Base-by-base conservation (phyloP, 2,329 filamentous ascomycete species). In the Neopestalotiopsis rosae region DNA sequence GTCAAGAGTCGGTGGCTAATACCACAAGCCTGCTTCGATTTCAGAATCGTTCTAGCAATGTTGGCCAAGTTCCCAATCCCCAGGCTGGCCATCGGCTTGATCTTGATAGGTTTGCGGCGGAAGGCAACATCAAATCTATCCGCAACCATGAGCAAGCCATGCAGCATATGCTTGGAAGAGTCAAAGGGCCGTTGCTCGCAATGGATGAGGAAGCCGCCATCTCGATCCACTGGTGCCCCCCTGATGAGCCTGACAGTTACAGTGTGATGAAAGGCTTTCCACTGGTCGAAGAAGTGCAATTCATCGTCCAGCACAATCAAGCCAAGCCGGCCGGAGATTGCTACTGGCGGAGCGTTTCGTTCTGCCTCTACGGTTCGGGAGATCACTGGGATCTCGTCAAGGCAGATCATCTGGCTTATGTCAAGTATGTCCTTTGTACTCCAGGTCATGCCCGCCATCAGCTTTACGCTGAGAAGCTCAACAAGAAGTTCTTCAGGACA, bases 291-390 rank as follows among this genome's bases (percentile, higher is more conserved):
- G 68, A 76, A 6, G 74, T 80, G n/a, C 72, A 71, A 3, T 79
- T 80, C 61, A 61, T 76, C 32, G 71, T 72, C 2, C 70, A 74
- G 5, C 58, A 45, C 12, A 81, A 81, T 66, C 17, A 66, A 38
- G 30, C 3, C 5, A 61, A 62, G 0, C 71, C 73, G 0, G n/a
- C 34, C 1, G 75, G 75, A 1, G 71, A 77, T 63, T 80, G 79
- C 71, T 80, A 78, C 74, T 80, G 77, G 77, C 72, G 75, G 42
- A 71, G 78, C 9, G 40, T 79, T 6, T 73, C 78, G 5, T 72
- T 75, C 12, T 69, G 68, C 14, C 34, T 80, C 3, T 77, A 79
- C 65, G 78, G 78, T 30, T 71, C 68, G 13, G 59, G 71, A 9
- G 34, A 59, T 28, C 70, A 70, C 56, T 78, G 76, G 76, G 62